Conservation (phyloP, 495 filamentous ascomycete species). For the Sphaerosporella brunnea region DNA sequence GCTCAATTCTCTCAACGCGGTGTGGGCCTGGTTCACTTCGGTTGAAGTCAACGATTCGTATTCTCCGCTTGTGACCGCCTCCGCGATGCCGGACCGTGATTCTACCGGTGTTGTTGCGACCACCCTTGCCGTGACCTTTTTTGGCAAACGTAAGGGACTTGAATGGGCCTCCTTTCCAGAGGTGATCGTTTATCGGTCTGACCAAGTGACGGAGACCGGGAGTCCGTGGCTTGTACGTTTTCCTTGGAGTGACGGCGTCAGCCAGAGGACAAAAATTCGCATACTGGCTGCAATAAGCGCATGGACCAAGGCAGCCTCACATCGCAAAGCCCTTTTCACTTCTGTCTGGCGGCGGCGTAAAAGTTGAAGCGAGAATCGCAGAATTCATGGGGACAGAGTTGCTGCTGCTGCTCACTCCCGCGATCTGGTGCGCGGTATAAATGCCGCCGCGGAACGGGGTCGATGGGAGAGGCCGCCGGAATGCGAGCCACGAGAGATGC, state of each 20-base stretch:
- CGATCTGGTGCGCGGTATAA: too few relatives aligned
- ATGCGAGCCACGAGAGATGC: slow-evolving; percentile 14
- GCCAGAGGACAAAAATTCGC: too few relatives aligned
- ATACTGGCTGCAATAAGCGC: too few relatives aligned
- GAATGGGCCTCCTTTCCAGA: slow-evolving; percentile 81
- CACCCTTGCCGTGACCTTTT: slow-evolving; percentile 79
- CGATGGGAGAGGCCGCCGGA: slow-evolving; percentile 7
- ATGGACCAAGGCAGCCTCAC: neutral
- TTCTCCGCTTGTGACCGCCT: slow-evolving; percentile 76
- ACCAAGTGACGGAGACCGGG: slow-evolving; percentile 84
- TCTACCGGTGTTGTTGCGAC: slow-evolving; percentile 68
- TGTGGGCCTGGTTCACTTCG: slow-evolving; percentile 62
- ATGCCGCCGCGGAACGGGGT: neutral
- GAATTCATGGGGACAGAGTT: too few relatives aligned
- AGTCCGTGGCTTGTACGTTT: slow-evolving; percentile 85
- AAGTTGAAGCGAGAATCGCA: neutral
- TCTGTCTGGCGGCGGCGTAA: slow-evolving; percentile 2
- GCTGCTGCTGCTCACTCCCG: too few relatives aligned
- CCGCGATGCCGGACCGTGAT: slow-evolving; percentile 82
- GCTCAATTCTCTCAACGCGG: slow-evolving; percentile 79
- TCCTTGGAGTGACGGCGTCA: slow-evolving; percentile 33
- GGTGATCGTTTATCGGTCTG: slow-evolving; percentile 83
- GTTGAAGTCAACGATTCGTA: slow-evolving; percentile 74
- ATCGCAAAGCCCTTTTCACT: slow-evolving; percentile 6
- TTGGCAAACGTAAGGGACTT: slow-evolving; percentile 72